These are phyloP conservation scores for Sugiyamaella japonica DNA, from an alignment of 1,139 yeast species.

Conservation along the genomic window DNA sequence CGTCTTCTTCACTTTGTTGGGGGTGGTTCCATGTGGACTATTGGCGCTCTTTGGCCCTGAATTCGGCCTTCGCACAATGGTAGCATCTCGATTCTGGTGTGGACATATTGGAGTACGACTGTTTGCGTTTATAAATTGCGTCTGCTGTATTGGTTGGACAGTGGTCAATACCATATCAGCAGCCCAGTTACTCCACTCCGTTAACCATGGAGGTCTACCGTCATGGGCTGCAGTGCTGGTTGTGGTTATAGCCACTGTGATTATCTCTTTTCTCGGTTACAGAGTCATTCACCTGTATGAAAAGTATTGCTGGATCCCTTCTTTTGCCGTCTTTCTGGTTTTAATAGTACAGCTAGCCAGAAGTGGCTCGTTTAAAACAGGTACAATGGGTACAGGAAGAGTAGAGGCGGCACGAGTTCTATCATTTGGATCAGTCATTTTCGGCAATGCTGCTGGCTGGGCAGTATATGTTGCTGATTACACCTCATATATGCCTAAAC, in stretches of 20 bases:
- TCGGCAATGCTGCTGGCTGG: slow-evolving; percentile 95
- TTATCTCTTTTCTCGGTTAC: slow-evolving; percentile 83
- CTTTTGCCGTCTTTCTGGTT: slow-evolving; percentile 65
- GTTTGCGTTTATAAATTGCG: slow-evolving; percentile 71
- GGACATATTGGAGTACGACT: slow-evolving; percentile 77
- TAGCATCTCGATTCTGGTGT: slow-evolving; percentile 70
- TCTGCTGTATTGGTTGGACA: slow-evolving; percentile 96
- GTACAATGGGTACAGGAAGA: slow-evolving; percentile 44
- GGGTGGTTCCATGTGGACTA: slow-evolving; percentile 76
- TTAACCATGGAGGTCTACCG: slow-evolving; percentile 67
- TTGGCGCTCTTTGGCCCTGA: slow-evolving; percentile 81
- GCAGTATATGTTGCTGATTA: slow-evolving; percentile 90
- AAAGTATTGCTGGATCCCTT: slow-evolving; percentile 88
- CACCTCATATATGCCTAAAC: slow-evolving; percentile 76
- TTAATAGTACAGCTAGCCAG: slow-evolving; percentile 73
- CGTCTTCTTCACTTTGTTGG: slow-evolving; percentile 70
- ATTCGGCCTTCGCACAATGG: slow-evolving; percentile 86
- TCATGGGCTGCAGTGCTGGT: slow-evolving; percentile 90
- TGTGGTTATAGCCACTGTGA: slow-evolving; percentile 63
- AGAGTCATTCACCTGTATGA: slow-evolving; percentile 77
- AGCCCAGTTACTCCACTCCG: slow-evolving; percentile 78
- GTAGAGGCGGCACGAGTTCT: slow-evolving; percentile 70
- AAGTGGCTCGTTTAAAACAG: slow-evolving; percentile 58
- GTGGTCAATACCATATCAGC: slow-evolving; percentile 88
- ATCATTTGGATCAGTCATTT: slow-evolving; percentile 80